Evolutionary conservation across 2,329 filamentous ascomycete genomes (phyloP).

Genomic region (Aspergillus transmontanensis): DNA sequence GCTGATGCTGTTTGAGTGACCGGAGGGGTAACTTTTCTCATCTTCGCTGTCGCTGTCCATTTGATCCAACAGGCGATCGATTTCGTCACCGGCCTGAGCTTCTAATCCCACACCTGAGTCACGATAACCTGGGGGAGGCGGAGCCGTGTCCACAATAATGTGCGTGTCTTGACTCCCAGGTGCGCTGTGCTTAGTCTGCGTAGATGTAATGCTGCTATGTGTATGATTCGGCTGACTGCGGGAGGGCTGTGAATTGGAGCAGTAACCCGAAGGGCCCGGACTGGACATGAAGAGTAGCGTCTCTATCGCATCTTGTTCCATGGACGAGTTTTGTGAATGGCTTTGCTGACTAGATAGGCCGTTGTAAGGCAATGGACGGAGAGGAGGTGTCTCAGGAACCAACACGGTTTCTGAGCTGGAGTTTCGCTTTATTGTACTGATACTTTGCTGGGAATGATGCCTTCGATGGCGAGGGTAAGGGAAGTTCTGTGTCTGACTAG

Average conservation of each 20-base stretch:
- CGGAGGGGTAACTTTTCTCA: conserved; percentile 21
- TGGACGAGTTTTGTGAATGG: conserved; percentile 46
- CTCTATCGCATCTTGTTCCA: conserved; percentile 56
- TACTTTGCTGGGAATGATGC: conserved; percentile 37
- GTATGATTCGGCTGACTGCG: conserved; percentile 24
- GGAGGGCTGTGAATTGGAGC: conserved; percentile 40
- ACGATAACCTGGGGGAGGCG: background rate
- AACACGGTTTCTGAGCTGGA: conserved; percentile 22
- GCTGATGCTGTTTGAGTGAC: conserved; percentile 1
- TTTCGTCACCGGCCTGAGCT: conserved; percentile 41
- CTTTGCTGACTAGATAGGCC: conserved; percentile 33
- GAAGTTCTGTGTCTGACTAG: conserved; percentile 19
- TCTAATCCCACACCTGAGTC: conserved; percentile 27
- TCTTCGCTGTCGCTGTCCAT: conserved; percentile 44
- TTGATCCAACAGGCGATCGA: conserved; percentile 44
- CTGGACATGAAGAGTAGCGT: conserved; percentile 55
- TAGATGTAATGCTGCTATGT: conserved; percentile 23
- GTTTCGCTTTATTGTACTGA: conserved; percentile 22
- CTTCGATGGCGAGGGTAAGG: conserved; percentile 33
- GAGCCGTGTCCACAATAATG: conserved; percentile 11
- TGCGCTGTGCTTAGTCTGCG: conserved; percentile 8
- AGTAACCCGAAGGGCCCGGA: conserved; percentile 50
- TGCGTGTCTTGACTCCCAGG: conserved; percentile 22
- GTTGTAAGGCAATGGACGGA: conserved; percentile 30
- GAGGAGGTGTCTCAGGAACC: conserved; percentile 36